Evolutionary conservation across 2,329 filamentous ascomycete species (phyloP).

Genomic region (Aspergillus persii): DNA sequence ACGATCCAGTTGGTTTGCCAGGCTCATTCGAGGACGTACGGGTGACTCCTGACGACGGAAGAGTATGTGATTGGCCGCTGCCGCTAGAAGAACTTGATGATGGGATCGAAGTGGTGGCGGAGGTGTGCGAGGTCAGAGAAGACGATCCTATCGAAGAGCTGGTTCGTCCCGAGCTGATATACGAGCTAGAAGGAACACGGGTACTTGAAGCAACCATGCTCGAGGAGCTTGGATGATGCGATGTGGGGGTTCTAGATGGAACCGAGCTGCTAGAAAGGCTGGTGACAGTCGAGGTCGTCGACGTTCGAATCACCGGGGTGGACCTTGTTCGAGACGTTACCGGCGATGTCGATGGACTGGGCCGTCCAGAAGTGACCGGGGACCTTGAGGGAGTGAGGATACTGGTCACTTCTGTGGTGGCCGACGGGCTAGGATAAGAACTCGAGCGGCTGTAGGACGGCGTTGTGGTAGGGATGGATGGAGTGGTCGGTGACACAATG

Average conservation of each 20-base stretch:
- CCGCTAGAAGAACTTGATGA: neutral
- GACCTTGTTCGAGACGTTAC: neutral
- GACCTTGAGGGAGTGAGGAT: neutral
- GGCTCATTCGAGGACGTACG: conserved; percentile 1
- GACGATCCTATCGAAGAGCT: neutral
- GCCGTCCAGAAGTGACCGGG: neutral
- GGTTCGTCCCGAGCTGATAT: neutral
- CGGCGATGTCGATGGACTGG: neutral
- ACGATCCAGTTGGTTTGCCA: neutral
- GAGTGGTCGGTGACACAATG: conserved; percentile 8
- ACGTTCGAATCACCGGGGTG: neutral
- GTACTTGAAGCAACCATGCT: neutral
- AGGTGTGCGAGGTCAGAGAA: neutral
- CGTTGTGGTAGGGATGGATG: neutral
- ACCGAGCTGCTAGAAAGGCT: neutral
- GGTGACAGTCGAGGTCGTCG: neutral
- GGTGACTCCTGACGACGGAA: neutral
- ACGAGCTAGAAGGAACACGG: neutral
- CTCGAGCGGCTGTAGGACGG: neutral
- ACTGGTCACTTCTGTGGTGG: neutral
- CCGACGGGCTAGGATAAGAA: neutral
- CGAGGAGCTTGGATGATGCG: neutral
- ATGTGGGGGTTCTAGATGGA: neutral
- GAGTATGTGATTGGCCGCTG: neutral
- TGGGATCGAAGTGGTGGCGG: conserved; percentile 1